These are phyloP conservation scores for Phyllosticta citrichinensis DNA, from an alignment of 2,329 filamentous ascomycete species.

Conservation along the genomic window DNA sequence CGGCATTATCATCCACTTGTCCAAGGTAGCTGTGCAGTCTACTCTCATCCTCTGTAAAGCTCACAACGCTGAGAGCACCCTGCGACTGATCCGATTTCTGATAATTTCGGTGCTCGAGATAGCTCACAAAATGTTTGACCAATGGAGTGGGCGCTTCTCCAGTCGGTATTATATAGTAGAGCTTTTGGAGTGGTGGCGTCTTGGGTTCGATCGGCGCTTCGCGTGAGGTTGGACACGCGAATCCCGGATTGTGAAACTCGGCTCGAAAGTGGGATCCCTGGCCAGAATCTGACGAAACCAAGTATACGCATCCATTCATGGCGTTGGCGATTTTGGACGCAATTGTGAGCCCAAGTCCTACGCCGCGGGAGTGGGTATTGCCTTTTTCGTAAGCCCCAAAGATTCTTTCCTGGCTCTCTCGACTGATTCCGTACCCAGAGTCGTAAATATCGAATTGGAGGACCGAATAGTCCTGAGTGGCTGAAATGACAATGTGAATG, in stretches of 20 bases:
- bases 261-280: conserved; percentile 34
- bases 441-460: conserved; percentile 33
- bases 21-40: conserved; percentile 14
- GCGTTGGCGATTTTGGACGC: conserved; percentile 32
- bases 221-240: conserved; percentile 12
- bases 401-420: conserved; percentile 28
- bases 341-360: conserved; percentile 35
- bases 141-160: neutral
- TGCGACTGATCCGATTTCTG: neutral
- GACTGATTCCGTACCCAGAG: conserved; percentile 32
- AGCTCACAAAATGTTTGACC: conserved; percentile 13
- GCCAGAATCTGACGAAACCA: conserved; percentile 28
- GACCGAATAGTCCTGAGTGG: conserved; percentile 23
- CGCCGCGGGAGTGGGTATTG: conserved; percentile 27
- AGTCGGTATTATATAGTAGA: conserved; percentile 11
- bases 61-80: conserved; percentile 18
- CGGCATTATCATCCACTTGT: conserved; percentile 13
- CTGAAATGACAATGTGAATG: conserved; percentile 26
- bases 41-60: conserved; percentile 16
- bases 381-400: conserved; percentile 37
- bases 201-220: neutral
- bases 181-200: conserved; percentile 10
- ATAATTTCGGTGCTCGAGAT: conserved; percentile 13
- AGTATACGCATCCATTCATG: conserved; percentile 28
- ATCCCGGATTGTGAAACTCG: conserved; percentile 20